A percentile compares a stretch with the other conserved stretches of the same genome.
Evolutionary conservation across 2,329 filamentous ascomycete genomes (phyloP).

Genomic region (Sporothrix brasiliensis): DNA sequence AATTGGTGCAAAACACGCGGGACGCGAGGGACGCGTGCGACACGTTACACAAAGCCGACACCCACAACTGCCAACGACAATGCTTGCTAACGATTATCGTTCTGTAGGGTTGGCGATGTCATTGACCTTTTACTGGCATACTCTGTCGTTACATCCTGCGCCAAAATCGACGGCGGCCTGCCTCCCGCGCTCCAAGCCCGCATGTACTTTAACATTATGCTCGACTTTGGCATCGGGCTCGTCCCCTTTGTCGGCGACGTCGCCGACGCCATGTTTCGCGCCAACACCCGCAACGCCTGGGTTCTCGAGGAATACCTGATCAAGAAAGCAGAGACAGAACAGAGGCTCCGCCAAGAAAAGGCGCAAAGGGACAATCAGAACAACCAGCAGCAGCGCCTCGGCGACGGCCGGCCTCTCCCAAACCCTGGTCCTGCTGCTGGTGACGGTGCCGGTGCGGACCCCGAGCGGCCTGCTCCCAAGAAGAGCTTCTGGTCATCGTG

Average conservation of each 20-base stretch:
- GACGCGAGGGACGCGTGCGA: not conserved
- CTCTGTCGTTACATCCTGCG: constrained; percentile 73
- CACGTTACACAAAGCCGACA: not conserved
- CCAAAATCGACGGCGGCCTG: constrained; percentile 75
- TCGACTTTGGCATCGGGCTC: constrained; percentile 75
- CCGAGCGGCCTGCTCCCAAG: not conserved
- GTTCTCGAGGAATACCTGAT: constrained; percentile 60
- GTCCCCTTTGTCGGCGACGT: constrained; percentile 77
- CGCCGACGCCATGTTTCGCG: constrained; percentile 70
- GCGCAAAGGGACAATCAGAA: not conserved
- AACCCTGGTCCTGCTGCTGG: not conserved
- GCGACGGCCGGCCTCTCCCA: not conserved
- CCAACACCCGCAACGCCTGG: constrained; percentile 76
- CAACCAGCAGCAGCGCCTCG: not conserved
- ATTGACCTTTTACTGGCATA: constrained; percentile 73
- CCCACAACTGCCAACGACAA: not conserved
- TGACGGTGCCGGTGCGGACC: not conserved
- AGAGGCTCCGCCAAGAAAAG: constrained; percentile 28
- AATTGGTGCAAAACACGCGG: not conserved
- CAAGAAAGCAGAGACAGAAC: constrained; percentile 63
- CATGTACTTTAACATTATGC: constrained; percentile 79
- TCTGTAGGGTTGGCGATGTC: constrained; percentile 69
- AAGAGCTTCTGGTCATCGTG: constrained; percentile 24
- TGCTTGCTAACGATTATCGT: constrained; percentile 33
- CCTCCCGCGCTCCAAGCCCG: constrained; percentile 60